These are phyloP conservation scores for Lojkania enalia DNA, from an alignment of 2,329 filamentous ascomycete genomes.

Conservation along the genomic window DNA sequence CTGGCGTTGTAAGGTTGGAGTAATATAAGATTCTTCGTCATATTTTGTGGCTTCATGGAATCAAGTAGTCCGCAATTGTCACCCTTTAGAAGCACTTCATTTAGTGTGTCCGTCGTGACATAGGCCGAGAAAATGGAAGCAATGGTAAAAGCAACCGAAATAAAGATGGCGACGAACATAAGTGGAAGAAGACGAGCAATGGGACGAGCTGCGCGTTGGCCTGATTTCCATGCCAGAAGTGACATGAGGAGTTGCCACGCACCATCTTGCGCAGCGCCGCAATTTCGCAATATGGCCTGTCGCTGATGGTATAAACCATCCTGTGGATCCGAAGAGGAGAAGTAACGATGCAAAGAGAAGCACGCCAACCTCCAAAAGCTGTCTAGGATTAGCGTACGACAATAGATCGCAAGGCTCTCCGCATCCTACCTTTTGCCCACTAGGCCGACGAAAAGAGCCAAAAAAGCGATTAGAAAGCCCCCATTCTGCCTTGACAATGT, in stretches of 20 bases:
- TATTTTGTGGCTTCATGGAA: constrained; percentile 1
- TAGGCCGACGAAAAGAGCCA: constrained; percentile 35
- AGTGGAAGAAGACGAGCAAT: constrained; percentile 15
- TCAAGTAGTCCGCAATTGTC: constrained; percentile 1
- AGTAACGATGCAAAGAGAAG: constrained; percentile 12
- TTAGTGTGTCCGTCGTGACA: constrained; percentile 10
- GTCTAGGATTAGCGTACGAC: not conserved
- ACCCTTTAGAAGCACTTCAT: constrained; percentile 9
- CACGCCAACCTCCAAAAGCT: constrained; percentile 12
- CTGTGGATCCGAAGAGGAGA: constrained; percentile 9
- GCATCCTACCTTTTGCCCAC: constrained; percentile 14
- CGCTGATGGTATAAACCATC: constrained; percentile 36
- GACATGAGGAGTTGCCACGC: constrained; percentile 21
- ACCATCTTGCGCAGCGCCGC: constrained; percentile 24
- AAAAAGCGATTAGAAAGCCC: constrained; percentile 32
- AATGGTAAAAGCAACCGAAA: constrained; percentile 21
- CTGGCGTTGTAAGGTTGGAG: constrained; percentile 13
- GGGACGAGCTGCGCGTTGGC: constrained; percentile 14
- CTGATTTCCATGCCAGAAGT: constrained; percentile 20
- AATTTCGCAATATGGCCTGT: constrained; percentile 37
- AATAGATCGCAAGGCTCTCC: not conserved
- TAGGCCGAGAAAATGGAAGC: constrained; percentile 14
- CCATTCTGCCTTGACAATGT: constrained; percentile 29
- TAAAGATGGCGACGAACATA: constrained; percentile 15
- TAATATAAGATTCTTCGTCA: constrained; percentile 5